Percentiles rank a stretch among this genome's conserved stretches.
Evolutionary conservation across 169 alveolate species (phyloP).

Genomic region (Babesia bigemina): DNA sequence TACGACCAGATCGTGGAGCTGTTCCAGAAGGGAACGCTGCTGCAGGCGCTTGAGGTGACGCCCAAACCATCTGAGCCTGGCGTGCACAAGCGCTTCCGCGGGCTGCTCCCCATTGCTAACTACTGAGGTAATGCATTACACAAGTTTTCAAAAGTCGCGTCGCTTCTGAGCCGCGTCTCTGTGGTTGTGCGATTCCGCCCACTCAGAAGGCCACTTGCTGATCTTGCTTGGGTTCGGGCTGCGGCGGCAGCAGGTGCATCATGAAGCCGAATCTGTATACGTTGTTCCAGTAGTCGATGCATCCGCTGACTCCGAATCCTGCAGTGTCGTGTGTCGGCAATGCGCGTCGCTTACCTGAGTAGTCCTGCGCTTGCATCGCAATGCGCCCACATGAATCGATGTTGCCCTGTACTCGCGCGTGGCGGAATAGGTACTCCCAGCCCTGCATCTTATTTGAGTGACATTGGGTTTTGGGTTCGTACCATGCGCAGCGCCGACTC

Average conservation of each 20-base stretch:
- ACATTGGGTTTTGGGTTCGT: slow-evolving; percentile 20
- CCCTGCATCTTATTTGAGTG: slow-evolving; percentile 67
- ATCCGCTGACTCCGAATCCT: slow-evolving; percentile 90
- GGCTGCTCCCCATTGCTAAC: slow-evolving; percentile 59
- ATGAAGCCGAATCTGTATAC: slow-evolving; percentile 88
- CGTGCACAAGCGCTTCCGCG: slow-evolving; percentile 33
- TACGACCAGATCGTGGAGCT: slow-evolving; percentile 64
- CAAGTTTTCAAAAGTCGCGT: background rate
- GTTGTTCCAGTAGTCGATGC: slow-evolving; percentile 85
- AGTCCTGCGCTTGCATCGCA: slow-evolving; percentile 88
- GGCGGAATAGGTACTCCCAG: slow-evolving; percentile 89
- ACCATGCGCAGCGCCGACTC: slow-evolving; percentile 78
- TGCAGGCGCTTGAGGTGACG: slow-evolving; percentile 56
- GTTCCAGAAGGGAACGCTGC: slow-evolving; percentile 62
- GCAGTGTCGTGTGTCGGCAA: background rate
- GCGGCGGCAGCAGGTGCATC: slow-evolving; percentile 89
- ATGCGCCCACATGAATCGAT: slow-evolving; percentile 88
- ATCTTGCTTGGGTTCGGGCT: slow-evolving; percentile 50
- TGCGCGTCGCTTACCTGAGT: slow-evolving; percentile 46
- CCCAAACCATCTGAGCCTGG: slow-evolving; percentile 5
- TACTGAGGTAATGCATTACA: slow-evolving; percentile 19
- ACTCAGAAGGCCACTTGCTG: slow-evolving; percentile 14
- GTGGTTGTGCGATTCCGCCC: slow-evolving; percentile 45
- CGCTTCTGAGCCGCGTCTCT: background rate
- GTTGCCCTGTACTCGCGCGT: slow-evolving; percentile 90